Conservation (phyloP, 2,329 filamentous ascomycete genomes). For the Pseudogymnoascus sp. region DNA sequence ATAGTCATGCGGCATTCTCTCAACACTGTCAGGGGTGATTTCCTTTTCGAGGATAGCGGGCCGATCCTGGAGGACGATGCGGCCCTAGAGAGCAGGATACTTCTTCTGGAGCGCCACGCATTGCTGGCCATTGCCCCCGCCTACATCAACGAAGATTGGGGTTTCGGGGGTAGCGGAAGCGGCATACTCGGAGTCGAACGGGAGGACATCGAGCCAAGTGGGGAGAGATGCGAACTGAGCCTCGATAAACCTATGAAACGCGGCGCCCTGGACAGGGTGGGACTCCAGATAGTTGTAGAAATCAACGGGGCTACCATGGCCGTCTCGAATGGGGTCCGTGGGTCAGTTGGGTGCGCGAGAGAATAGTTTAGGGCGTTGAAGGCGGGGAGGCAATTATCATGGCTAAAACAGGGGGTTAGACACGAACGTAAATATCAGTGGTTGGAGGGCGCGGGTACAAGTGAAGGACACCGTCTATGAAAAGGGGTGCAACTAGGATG, state of each 20-base stretch:
- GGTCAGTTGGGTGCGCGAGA: not conserved
- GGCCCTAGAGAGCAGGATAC: slow-evolving; percentile 8
- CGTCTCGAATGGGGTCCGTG: slow-evolving; percentile 10
- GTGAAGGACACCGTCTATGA: slow-evolving; percentile 10
- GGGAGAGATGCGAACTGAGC: slow-evolving; percentile 20
- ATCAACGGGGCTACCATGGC: not conserved
- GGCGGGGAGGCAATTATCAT: slow-evolving; percentile 13
- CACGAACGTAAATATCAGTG: not conserved
- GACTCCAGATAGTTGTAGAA: slow-evolving; percentile 12
- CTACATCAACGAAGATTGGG: not conserved
- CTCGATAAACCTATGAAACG: slow-evolving; percentile 25
- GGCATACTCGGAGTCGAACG: slow-evolving; percentile 18
- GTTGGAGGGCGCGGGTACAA: slow-evolving; percentile 6
- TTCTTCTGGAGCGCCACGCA: not conserved
- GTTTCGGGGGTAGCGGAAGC: not conserved
- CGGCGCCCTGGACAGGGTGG: slow-evolving; percentile 15
- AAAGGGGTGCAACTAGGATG: slow-evolving; percentile 10
- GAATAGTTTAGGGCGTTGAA: slow-evolving; percentile 9
- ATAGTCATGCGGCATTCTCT: slow-evolving; percentile 21
- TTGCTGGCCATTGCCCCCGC: slow-evolving; percentile 11
- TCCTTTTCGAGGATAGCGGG: slow-evolving; percentile 18
- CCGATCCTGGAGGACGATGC: slow-evolving; percentile 20
- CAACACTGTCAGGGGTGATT: slow-evolving; percentile 16
- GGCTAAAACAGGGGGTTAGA: slow-evolving; percentile 7
- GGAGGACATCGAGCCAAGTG: slow-evolving; percentile 18